Evolutionary conservation across 306 rosid species (phyloP), one percentile per base, ranked within the genome.

Genomic region (Vigna trinervia): DNA sequence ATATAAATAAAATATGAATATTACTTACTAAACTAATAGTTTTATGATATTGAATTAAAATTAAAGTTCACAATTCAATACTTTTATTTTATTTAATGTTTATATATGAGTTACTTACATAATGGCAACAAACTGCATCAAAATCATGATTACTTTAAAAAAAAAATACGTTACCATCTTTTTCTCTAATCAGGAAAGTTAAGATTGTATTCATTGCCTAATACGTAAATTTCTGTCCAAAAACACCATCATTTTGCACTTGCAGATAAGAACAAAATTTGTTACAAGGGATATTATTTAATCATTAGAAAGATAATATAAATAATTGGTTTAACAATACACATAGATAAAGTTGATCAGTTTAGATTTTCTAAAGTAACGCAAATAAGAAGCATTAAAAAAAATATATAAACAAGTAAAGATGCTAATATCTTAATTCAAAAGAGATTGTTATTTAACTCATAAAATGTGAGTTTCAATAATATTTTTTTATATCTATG

Each of bases 261-360:
- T 12, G 9, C 8, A 62, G 2, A 63, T 41, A 20, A 53, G 30
- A 72, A 72, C 79, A 80, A 80, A 80, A 47, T 30, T 73, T 30
- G 75, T 73, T 73, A 65, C 4, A 19, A 5, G 41, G 3, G 58
- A 15, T 65, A 64, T 9, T 34, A 43, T 67, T 66, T 41, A 58
- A 41, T 46, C 5, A 17, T 41, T 43, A 38, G 9, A 70, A 22
- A 34, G 15, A 47, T 5, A 28, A 26, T 43, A 14, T 17, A 23
- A 22, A 76, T 13, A 3, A 51, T 20, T 12, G 11, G 4, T 22
- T 77, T 43, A 28, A 10, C 8, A 66, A 17, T 36, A 23, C 53
- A 64, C 23, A 10, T 46, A 45, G 4, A 60, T 60, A 8, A 17
- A 47, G 10, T n/a, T 48, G 26, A 73, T 17, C 39, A 47, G 41